Evolutionary conservation across 1,139 yeast genomes (phyloP), one percentile per base, ranked within the genome.

Genomic region (Yarrowia galli): DNA sequence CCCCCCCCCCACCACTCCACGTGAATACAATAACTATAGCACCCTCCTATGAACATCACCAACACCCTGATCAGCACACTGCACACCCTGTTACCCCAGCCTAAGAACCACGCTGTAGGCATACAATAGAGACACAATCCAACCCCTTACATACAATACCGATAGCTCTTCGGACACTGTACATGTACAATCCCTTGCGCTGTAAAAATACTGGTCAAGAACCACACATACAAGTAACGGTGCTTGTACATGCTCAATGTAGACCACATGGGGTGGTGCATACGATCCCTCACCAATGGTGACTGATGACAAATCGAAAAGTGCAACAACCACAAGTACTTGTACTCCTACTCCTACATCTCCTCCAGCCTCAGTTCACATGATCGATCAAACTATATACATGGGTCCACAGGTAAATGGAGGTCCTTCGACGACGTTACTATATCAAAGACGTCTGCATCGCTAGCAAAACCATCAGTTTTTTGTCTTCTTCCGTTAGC

Each of bases 321-420:
- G 32, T 28, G 9, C 8, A 28, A 28, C 32, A 7, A 28, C 2
- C 38, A 2, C n/a, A n/a, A n/a, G n/a, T n/a, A n/a, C n/a, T n/a
- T n/a, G n/a, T n/a, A n/a, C 46, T 42, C 46, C 32, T 25, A 4
- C 3, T 1, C 10, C 4, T 28, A 23, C 18, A 36, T 10, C 23
- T 4, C 40, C 56, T 4, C n/a, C 18, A 3, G 7, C 40, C 13
- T 8, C 53, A 28, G 12, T 28, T 16, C 51, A 48, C 53, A 49
- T 32, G 56, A 49, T 49, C 56, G 60, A 53, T 53, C 60, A 53
- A 51, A 51, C 60, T 53, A 53, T 53, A 53, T 53, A 53, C 63
- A 56, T 56, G 63, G 63, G 63, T 56, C 63, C 63, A 56, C 63
- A 42, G 63, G 63, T 42, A 48, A 48, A 38, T 53, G 45, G 45